Percentiles rank a stretch among this genome's conserved stretches.
Evolutionary conservation across 495 filamentous ascomycete genomes (phyloP).

Genomic region (Daldinia concentrica): DNA sequence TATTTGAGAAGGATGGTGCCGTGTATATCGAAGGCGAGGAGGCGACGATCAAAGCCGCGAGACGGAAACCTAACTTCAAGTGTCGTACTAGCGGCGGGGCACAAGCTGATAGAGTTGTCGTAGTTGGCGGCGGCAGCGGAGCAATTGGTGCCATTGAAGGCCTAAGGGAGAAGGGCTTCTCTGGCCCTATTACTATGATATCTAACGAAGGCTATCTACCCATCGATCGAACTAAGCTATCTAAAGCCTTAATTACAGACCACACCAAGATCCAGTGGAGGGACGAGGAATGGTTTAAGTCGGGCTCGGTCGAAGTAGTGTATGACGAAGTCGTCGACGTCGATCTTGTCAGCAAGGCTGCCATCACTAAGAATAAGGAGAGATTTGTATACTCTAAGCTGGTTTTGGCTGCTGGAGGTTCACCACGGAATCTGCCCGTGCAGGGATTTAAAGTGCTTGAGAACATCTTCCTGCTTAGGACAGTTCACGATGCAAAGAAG

Average conservation of each 20-base stretch:
- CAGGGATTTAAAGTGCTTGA: slow-evolving; percentile 84
- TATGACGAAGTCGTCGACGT: slow-evolving; percentile 79
- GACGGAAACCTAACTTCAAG: slow-evolving; percentile 75
- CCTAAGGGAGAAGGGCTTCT: slow-evolving; percentile 82
- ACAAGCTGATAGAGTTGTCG: slow-evolving; percentile 74
- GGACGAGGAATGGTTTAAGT: slow-evolving; percentile 77
- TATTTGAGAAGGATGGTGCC: slow-evolving; percentile 78
- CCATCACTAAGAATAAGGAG: slow-evolving; percentile 75
- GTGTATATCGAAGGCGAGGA: slow-evolving; percentile 88
- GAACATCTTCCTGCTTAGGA: slow-evolving; percentile 87
- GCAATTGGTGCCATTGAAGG: slow-evolving; percentile 81
- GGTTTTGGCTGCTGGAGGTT: slow-evolving; percentile 86
- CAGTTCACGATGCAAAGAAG: slow-evolving; percentile 73
- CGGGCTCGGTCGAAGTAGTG: slow-evolving; percentile 75
- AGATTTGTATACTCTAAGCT: slow-evolving; percentile 84
- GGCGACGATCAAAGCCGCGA: slow-evolving; percentile 76
- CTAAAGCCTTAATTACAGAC: slow-evolving; percentile 92
- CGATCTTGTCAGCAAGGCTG: slow-evolving; percentile 76
- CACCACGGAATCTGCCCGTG: slow-evolving; percentile 78
- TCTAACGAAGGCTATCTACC: slow-evolving; percentile 83
- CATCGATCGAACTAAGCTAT: slow-evolving; percentile 94
- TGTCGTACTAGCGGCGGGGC: slow-evolving; percentile 65
- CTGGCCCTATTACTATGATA: slow-evolving; percentile 82
- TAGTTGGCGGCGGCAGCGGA: slow-evolving; percentile 91
- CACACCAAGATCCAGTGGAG: slow-evolving; percentile 77